phyloP scores from a whole-genome alignment of 257 asterid genomes.

The Fraxinus americana region DNA sequence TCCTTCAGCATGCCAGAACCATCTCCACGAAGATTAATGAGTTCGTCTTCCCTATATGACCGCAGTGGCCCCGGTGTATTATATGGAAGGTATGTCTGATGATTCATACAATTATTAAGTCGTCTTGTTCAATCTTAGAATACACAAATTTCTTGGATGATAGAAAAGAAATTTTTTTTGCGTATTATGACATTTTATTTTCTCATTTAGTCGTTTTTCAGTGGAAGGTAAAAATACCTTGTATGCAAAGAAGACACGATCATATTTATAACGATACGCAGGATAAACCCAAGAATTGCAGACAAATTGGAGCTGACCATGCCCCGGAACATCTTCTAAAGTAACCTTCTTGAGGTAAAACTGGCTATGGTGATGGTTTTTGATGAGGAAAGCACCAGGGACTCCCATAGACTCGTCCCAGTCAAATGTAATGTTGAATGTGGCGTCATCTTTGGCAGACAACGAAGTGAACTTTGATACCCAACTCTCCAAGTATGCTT shows the following conservation, averaged over 20 bases:
- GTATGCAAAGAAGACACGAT: slow-evolving; percentile 46
- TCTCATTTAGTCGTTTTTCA: background rate
- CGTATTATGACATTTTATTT: background rate
- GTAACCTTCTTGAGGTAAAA: slow-evolving; percentile 56
- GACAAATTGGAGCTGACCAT: slow-evolving; percentile 43
- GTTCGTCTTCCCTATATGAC: slow-evolving; percentile 44
- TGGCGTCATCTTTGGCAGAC: background rate
- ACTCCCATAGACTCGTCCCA: slow-evolving; percentile 45
- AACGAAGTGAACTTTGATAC: background rate
- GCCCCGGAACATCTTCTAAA: slow-evolving; percentile 47
- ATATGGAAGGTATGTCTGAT: slow-evolving; percentile 39
- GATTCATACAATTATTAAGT: background rate
- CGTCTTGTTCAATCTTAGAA: background rate
- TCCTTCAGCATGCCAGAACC: slow-evolving; percentile 44
- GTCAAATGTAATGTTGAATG: slow-evolving; percentile 30
- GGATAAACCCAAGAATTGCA: slow-evolving; percentile 65
- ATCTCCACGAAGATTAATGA: slow-evolving; percentile 40
- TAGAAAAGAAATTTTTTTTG: background rate
- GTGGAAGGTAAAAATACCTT: slow-evolving; percentile 25
- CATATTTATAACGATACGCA: slow-evolving; percentile 30
- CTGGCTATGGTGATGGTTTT: slow-evolving; percentile 43
- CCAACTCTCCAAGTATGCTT: slow-evolving; percentile 1
- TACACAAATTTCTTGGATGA: background rate
- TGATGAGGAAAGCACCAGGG: slow-evolving; percentile 49
- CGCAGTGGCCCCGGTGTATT: slow-evolving; percentile 46